These are phyloP conservation scores for Ogataea hybrid DNA, from an alignment of 1,139 yeast genomes.

Conservation along the genomic window DNA sequence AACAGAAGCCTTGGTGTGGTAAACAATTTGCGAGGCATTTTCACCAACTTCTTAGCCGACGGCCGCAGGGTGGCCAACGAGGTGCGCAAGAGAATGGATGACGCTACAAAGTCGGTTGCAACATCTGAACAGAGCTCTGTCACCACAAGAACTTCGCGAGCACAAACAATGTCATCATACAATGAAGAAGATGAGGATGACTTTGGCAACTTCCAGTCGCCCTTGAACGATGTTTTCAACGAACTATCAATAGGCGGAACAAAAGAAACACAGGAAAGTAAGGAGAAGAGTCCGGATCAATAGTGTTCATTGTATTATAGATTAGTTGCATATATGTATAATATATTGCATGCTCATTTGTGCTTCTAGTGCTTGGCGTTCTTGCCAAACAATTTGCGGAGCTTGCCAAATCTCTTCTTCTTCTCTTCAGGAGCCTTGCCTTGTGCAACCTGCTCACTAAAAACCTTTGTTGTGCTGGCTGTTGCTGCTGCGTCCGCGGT, in stretches of 20 bases:
- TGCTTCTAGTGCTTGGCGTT: constrained; percentile 6
- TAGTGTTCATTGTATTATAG: background rate
- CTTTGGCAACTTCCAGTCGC: constrained; percentile 31
- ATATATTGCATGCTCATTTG: background rate
- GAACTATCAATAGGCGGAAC: constrained; percentile 22
- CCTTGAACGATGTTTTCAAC: constrained; percentile 19
- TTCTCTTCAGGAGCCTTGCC: constrained; percentile 34
- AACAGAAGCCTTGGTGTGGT: constrained; percentile 39
- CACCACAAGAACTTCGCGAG: constrained; percentile 17
- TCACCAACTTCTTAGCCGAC: constrained; percentile 89
- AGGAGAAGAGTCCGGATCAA: background rate
- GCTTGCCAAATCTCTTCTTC: constrained; percentile 52
- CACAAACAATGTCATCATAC: constrained; percentile 27
- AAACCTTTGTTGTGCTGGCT: constrained; percentile 21
- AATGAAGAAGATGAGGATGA: constrained; percentile 32
- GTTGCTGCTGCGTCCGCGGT: constrained; percentile 2
- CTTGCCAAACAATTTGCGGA: constrained; percentile 62
- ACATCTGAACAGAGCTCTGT: constrained; percentile 14
- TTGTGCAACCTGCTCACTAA: constrained; percentile 23
- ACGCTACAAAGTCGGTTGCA: constrained; percentile 34
- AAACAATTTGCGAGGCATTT: constrained; percentile 77
- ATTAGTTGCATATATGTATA: constrained; percentile 1
- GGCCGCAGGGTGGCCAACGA: constrained; percentile 88
- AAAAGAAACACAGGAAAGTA: background rate
- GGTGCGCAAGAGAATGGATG: constrained; percentile 84